phyloP scores from a whole-genome alignment of 768 basidiomycete genomes.

The Artomyces pyxidatus region DNA sequence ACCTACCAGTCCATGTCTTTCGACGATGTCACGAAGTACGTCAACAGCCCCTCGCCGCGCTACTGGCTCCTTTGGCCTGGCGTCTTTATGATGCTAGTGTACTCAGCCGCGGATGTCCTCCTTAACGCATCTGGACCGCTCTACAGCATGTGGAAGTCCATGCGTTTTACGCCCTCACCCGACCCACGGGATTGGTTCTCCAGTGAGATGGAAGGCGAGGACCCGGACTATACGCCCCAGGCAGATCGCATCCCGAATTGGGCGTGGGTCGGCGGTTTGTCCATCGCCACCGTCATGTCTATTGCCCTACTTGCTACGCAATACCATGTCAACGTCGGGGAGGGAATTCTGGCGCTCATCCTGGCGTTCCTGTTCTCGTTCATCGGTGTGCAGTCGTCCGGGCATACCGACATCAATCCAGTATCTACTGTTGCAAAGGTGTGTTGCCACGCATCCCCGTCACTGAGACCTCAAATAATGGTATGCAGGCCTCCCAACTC shows the following conservation, averaged over 20 bases:
- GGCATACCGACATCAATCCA: conserved; percentile 55
- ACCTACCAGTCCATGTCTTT: conserved; percentile 41
- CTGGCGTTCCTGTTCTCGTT: conserved; percentile 61
- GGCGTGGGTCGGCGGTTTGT: conserved; percentile 49
- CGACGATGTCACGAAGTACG: conserved; percentile 32
- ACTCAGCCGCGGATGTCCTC: conserved; percentile 47
- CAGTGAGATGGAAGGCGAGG: conserved; percentile 28
- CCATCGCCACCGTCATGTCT: conserved; percentile 38
- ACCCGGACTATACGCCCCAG: conserved; percentile 44
- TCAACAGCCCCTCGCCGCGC: conserved; percentile 40
- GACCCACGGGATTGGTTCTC: conserved; percentile 15
- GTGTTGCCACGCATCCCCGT: neutral
- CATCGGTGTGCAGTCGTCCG: conserved; percentile 54
- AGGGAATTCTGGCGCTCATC: conserved; percentile 46
- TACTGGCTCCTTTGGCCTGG: conserved; percentile 62
- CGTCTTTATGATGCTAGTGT: conserved; percentile 52
- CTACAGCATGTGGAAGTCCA: conserved; percentile 17
- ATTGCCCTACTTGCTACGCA: conserved; percentile 45
- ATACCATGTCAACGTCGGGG: conserved; percentile 51
- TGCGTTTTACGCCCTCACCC: conserved; percentile 2
- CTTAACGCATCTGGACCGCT: conserved; percentile 32
- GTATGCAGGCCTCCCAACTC: conserved; percentile 43
- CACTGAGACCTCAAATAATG: neutral
- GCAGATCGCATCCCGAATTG: conserved; percentile 46
- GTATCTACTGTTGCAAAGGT: conserved; percentile 51